Conservation (phyloP, 75 land plant genomes). For the Selaginella tamariscina region DNA sequence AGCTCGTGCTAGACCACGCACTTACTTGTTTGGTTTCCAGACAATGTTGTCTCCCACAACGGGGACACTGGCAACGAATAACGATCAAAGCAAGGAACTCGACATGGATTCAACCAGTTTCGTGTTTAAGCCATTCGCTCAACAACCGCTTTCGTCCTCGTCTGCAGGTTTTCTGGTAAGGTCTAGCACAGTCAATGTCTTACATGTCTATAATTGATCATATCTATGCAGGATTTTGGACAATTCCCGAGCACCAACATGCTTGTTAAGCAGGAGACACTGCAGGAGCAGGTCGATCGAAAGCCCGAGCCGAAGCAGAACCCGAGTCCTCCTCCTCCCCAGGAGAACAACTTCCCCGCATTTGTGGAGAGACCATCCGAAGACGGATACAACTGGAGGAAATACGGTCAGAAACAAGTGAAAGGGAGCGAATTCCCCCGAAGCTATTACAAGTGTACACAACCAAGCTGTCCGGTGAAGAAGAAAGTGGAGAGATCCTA, state of each 20-base stretch:
- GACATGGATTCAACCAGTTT: not conserved
- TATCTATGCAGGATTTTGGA: not conserved
- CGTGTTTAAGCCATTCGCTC: not conserved
- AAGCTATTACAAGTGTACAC: constrained; percentile 78
- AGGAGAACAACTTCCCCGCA: constrained; percentile 1
- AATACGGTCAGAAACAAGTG: constrained; percentile 86
- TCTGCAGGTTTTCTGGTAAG: not conserved
- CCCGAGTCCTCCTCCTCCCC: not conserved
- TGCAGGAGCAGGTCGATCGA: not conserved
- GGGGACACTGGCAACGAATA: not conserved
- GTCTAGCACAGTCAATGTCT: too few species aligned
- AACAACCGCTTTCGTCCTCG: not conserved
- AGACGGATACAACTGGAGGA: constrained; percentile 88
- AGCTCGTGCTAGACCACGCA: not conserved
- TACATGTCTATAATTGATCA: too few species aligned
- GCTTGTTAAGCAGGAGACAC: not conserved
- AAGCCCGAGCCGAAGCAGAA: not conserved
- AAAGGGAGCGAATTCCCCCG: constrained; percentile 75
- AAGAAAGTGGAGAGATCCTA: constrained; percentile 72
- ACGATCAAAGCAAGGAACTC: not conserved
- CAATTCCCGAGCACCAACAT: not conserved
- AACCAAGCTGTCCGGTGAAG: constrained; percentile 61
- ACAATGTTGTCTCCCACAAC: not conserved
- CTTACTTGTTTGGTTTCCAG: not conserved
- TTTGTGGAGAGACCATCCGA: constrained; percentile 51